Conservation (phyloP, 2,329 filamentous ascomycete genomes). For the Xylaria sp. region DNA sequence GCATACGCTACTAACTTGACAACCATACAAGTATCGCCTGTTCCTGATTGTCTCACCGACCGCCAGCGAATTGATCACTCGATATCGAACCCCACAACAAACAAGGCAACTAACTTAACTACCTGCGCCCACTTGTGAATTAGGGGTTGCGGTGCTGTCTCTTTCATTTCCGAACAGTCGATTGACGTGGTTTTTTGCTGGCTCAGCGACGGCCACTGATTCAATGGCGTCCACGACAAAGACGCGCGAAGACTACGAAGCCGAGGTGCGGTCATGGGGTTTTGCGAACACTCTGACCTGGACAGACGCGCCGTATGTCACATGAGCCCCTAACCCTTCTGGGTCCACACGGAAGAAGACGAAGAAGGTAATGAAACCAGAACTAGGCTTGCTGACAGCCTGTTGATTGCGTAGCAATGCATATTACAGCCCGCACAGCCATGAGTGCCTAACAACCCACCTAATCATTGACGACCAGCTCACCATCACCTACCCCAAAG, state of each 20-base stretch:
- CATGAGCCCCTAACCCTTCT: conserved; percentile 5
- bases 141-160: not conserved
- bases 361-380: conserved; percentile 8
- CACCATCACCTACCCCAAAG: conserved; percentile 74
- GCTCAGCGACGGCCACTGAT: not conserved
- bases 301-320: conserved; percentile 74
- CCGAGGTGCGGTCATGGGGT: conserved; percentile 74
- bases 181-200: conserved; percentile 11
- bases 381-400: conserved; percentile 38
- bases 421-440: conserved; percentile 75
- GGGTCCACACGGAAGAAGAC: conserved; percentile 11
- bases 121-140: conserved; percentile 30
- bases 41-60: conserved; percentile 30
- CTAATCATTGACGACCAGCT: conserved; percentile 73
- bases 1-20: not conserved
- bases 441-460: conserved; percentile 74
- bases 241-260: conserved; percentile 63
- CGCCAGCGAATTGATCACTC: not conserved
- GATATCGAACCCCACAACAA: conserved; percentile 18
- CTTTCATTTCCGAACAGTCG: not conserved
- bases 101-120: conserved; percentile 20
- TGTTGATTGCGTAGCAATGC: conserved; percentile 62
- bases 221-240: conserved; percentile 46
- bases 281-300: conserved; percentile 77
- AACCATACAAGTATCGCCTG: conserved; percentile 1